A percentile compares a stretch with the other conserved stretches of the same genome.
phyloP scores from a whole-genome alignment of 345 rosid genomes.

The Eucalyptus pumila region DNA sequence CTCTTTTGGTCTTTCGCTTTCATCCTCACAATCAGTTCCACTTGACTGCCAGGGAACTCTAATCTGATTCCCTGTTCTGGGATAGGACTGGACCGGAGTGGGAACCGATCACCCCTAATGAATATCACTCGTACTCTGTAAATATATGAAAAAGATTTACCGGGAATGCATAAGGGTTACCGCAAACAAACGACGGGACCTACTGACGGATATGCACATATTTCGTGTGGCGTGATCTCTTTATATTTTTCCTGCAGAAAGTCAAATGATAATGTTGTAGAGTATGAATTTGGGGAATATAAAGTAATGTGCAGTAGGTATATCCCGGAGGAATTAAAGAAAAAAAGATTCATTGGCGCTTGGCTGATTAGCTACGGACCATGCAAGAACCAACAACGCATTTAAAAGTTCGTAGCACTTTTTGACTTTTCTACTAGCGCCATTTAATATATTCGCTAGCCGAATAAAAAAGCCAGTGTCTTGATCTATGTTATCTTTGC shows the following conservation, averaged over 20 bases:
- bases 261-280: not conserved
- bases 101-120: too few species aligned
- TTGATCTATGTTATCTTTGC: not conserved
- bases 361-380: not conserved
- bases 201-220: not conserved
- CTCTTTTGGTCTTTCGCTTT: too few species aligned
- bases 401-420: not conserved
- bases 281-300: not conserved
- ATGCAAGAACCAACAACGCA: not conserved
- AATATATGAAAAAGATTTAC: not conserved
- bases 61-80: rapidly evolving
- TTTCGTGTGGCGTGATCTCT: not conserved
- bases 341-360: not conserved
- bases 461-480: not conserved
- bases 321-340: not conserved
- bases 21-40: too few species aligned
- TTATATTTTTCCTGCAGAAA: not conserved
- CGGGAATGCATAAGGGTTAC: not conserved
- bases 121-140: not conserved
- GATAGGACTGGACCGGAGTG: rapidly evolving
- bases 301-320: not conserved
- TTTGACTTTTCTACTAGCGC: not conserved
- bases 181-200: not conserved
- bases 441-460: not conserved
- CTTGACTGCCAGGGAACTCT: rapidly evolving